Base-by-base conservation (phyloP, 768 basidiomycete genomes). In the Amanita fuliginea region DNA sequence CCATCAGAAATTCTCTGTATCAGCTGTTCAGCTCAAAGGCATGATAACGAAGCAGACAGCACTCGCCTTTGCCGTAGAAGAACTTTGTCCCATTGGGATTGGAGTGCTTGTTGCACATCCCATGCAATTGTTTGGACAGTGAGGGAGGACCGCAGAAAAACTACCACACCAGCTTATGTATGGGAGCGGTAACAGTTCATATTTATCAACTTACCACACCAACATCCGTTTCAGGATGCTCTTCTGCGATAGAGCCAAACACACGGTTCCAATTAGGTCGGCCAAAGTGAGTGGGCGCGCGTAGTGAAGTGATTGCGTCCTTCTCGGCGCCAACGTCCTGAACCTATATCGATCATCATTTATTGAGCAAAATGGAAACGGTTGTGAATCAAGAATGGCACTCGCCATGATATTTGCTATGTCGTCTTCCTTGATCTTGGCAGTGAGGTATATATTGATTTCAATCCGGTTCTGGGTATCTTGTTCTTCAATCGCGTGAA, bases 391-490 rank as follows among this genome's bases (percentile, higher is more conserved):
- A 22, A 44, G 40, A 39, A 47, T 5, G 37, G 6, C 35, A 24
- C 3, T 11, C 6, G n/a, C 88, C 47, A 93, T 76, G 63, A 96
- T 94, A 61, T 95, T 96, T 67, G 82, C 87, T 76, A 94, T 79
- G 55, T 97, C 91, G 60, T 93, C 90, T 54, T 92, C 86, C 68
- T 86, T 86, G 59, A 97, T 76, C 71, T 80, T 86, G 30, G 86
- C 87, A 0, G 93, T 96, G 18, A 97, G 78, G 64, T 95, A 92
- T 56, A 91, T 94, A 67, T 83, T 91, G 61, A 95, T 94, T 70
- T 96, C 93, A 54, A 94, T 94, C 54, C 80, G 68, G 62, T 85
- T 82, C 62, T 80, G 78, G 8, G 75, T 76, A 60, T 97, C 94
- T 62, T 96, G 90, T 55, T 90, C 90, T 63, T 96, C 93, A 55